Percentiles rank a stretch among this genome's conserved stretches.
These are phyloP conservation scores for Zygosaccharomyces sapae DNA, from an alignment of 1,139 yeast species.

Conservation along the genomic window DNA sequence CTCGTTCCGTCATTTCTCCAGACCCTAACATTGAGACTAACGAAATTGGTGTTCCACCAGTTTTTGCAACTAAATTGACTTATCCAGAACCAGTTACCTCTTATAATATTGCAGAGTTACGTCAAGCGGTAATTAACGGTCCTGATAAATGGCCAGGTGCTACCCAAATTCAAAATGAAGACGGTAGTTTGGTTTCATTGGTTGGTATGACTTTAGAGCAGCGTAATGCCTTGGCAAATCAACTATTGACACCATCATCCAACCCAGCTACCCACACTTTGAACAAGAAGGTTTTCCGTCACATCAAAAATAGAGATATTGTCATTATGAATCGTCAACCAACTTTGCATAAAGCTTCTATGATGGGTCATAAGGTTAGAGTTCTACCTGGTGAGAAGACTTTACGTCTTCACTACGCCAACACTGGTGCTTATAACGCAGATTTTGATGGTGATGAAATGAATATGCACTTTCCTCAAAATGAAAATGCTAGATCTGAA, in stretches of 20 bases:
- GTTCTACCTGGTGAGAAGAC: constrained; percentile 98
- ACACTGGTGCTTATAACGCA: constrained; percentile 98
- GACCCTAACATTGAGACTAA: constrained; percentile 97
- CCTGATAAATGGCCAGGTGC: constrained; percentile 99
- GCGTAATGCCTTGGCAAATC: constrained; percentile 94
- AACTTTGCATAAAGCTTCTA: constrained; percentile 96
- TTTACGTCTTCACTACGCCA: constrained; percentile 92
- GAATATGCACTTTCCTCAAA: constrained; percentile 99
- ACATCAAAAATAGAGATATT: constrained; percentile 89
- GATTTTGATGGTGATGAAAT: constrained; percentile 99
- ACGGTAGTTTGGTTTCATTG: constrained; percentile 80
- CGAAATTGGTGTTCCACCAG: constrained; percentile 99
- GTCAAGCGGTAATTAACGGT: constrained; percentile 95
- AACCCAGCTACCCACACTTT: constrained; percentile 49
- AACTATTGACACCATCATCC: constrained; percentile 78
- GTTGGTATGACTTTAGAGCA: constrained; percentile 90
- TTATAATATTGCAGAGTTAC: constrained; percentile 80
- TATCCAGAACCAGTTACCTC: constrained; percentile 99
- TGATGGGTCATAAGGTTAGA: constrained; percentile 99
- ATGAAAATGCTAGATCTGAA: constrained; percentile 95
- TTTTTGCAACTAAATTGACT: constrained; percentile 89
- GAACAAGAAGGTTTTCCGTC: constrained; percentile 91
- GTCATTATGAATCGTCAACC: constrained; percentile 99
- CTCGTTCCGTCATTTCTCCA: constrained; percentile 99
- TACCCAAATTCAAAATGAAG: constrained; percentile 90